Evolutionary conservation across 345 rosid species (phyloP), one percentile per base, ranked within the genome.

Genomic region (Populus pruinosa): DNA sequence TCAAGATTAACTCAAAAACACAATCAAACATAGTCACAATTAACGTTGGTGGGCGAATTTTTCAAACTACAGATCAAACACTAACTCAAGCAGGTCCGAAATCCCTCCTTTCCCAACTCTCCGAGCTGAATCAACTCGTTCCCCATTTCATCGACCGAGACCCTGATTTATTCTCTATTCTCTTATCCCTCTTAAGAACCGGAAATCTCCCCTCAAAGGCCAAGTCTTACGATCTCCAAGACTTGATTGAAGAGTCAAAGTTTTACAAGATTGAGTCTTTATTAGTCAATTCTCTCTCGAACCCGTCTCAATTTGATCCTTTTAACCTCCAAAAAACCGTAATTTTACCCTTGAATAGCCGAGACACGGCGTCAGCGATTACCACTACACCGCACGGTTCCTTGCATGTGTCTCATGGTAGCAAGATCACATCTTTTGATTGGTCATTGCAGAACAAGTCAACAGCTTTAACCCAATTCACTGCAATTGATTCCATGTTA

Each of bases 381-480:
- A 74, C 92, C 12, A 77, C 99, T 8, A 81, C 94, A 47, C 83
- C 86, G 36, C 79, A 59, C 6, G 97, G 98, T 61, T 84, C 94
- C 6, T 76, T 93, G 59, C 97, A 88, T 68, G 99, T 92, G 6
- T 85, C 95, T 6, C 97, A 94, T 80, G 99, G 99, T 0, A 89
- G 97, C 89, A 91, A 92, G 78, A 94, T 94, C 80, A 91, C 97
- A 0, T 88, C 97, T 4, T 96, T 91, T n/a, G 99, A 92, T 75
- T 93, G 98, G 98, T 90, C 97, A 12, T 35, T 92, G 76, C 72
- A 81, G 36, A 88, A 83, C 71, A 96, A 91, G 78, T 85, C 93
- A 3, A 94, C 99, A 36, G 82, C 92, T 50, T 44, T 94, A 68
- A 92, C 97, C 14, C 90, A 86, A 11, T 96, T 96, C 91, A 71